Evolutionary conservation across 495 filamentous ascomycete species (phyloP), one percentile per base, ranked within the genome.

Genomic region (Penicillium flavigenum): DNA sequence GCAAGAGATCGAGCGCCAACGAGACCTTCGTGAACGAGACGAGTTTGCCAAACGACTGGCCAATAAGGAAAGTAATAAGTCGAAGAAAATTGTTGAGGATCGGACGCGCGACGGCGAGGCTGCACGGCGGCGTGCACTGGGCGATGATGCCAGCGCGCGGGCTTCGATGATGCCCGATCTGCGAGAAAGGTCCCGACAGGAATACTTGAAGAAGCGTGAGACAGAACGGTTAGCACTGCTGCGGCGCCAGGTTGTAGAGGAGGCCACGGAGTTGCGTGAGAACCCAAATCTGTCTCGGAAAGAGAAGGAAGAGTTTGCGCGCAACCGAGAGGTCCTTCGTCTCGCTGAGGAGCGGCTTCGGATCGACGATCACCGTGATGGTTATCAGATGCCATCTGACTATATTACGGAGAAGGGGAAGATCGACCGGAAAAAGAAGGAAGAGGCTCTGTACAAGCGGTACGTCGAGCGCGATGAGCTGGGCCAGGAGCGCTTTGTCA

Each of bases 331-430:
- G 71, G 82, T 94, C 22, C 79, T 98, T 19, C 81, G 87, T 19
- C 81, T 98, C 41, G 93, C 95, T 0, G 92, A 96, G 74, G 91
- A 96, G 71, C 81, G 94, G 39, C 74, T 92, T 29, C 81, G 84
- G 26, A 94, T 98, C 57, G 93, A 97, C 68, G 93, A 98, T 62
- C 84, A 96, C 64, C 84, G 88, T 17, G 92, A 96, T 78, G 94
- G 94, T 5, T 98, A 97, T 70, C 87, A 88, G 71, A 85, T 98
- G 73, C 93, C 94, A 0, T 92, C 96, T 54, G 91, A 96, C 66
- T 96, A 96, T 62, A 95, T 93, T 56, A 94, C 89, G 2, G 93
- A 95, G 72, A 89, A 91, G 72, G 91, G 89, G 26, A 92, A 95
- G 67, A 90, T 96, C 51, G 89, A 96, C 68, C 84, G 83, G 69